Percentiles rank a stretch among this genome's conserved stretches.
Evolutionary conservation across 2,329 filamentous ascomycete genomes (phyloP).

Genomic region (Colletotrichum zoysiae): DNA sequence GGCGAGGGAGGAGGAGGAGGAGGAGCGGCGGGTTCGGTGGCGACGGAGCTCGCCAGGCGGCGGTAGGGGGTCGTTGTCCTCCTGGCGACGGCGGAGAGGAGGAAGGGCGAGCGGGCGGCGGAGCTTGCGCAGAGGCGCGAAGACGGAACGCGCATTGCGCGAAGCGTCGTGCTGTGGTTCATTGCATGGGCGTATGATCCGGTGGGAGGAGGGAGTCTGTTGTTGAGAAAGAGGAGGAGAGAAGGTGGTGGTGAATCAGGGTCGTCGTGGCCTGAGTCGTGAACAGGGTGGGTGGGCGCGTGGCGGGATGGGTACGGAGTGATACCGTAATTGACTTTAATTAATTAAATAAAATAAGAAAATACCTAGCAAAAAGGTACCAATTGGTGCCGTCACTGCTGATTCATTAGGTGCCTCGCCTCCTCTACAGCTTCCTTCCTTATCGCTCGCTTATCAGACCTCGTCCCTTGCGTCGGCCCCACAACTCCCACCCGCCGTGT

Average conservation of each 20-base stretch:
- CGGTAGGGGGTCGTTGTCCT: slow-evolving; percentile 19
- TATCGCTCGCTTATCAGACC: slow-evolving; percentile 22
- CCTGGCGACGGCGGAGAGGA: slow-evolving; percentile 16
- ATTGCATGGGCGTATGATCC: slow-evolving; percentile 41
- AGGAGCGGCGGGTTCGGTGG: slow-evolving; percentile 12
- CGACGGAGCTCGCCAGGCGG: slow-evolving; percentile 32
- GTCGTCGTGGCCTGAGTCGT: background rate
- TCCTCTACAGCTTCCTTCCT: slow-evolving; percentile 15
- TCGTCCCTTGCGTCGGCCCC: slow-evolving; percentile 24
- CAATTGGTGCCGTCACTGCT: slow-evolving; percentile 40
- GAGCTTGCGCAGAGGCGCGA: slow-evolving; percentile 18
- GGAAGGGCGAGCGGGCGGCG: background rate
- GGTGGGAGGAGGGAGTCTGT: too few species aligned
- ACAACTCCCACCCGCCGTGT: slow-evolving; percentile 11
- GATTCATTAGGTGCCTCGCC: slow-evolving; percentile 12
- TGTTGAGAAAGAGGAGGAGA: background rate
- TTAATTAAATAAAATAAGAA: slow-evolving; percentile 1
- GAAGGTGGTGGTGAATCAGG: background rate
- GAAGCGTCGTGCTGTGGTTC: slow-evolving; percentile 40
- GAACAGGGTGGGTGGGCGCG: slow-evolving; percentile 8
- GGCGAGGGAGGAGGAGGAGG: slow-evolving; percentile 9
- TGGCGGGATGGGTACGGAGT: slow-evolving; percentile 7
- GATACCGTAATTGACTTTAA: slow-evolving; percentile 31
- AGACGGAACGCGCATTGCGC: slow-evolving; percentile 41
- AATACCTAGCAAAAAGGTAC: slow-evolving; percentile 3